Evolutionary conservation across 805 yeast genomes (phyloP), one percentile per base, ranked within the genome.

Genomic region (Zygoascus tannicola): DNA sequence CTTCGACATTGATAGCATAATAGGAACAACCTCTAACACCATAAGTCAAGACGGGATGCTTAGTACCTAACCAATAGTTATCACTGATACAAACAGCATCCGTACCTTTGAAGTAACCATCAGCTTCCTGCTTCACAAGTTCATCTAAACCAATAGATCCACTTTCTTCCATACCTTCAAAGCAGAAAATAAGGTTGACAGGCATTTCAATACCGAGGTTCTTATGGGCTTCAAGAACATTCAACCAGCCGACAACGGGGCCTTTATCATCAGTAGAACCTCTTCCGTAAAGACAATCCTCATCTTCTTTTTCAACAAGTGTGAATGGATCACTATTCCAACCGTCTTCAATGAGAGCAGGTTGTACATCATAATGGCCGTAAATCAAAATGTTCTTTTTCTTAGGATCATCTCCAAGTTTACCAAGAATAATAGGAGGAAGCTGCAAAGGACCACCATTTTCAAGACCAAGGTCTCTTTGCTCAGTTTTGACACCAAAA

Each of bases 161-260:
- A 51, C 88, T 80, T 68, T 92, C 99, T 68, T 92, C 99, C 99
- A 92, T 92, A 49, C 98, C 97, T 68, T 92, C 99, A 58, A 92
- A 92, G 66, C 96, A 86, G 62, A 84, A 81, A 40, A 87, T 75
- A 56, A 92, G 67, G 68, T 92, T 92, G 50, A 92, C 97, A 16
- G 99, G 99, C 46, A 92, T 73, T 51, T 88, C 96, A 58, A 85
- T 59, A 18, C 85, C 87, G 45, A 85, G 74, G 54, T 79, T 83
- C 45, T 74, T 79, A 67, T 92, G 97, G 14, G 98, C 97, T 67
- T 88, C 83, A 35, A 92, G 72, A 34, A 80, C 81, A 62, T 92
- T 90, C 62, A 92, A 74, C 99, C 99, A 92, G 44, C 95, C 97
- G 55, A 88, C 71, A 37, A 92, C 94, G 32, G 99, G 99, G 26